Evolutionary conservation across 176 grass and related monocot genomes (phyloP).

Genomic region (Zoysia pacifica): DNA sequence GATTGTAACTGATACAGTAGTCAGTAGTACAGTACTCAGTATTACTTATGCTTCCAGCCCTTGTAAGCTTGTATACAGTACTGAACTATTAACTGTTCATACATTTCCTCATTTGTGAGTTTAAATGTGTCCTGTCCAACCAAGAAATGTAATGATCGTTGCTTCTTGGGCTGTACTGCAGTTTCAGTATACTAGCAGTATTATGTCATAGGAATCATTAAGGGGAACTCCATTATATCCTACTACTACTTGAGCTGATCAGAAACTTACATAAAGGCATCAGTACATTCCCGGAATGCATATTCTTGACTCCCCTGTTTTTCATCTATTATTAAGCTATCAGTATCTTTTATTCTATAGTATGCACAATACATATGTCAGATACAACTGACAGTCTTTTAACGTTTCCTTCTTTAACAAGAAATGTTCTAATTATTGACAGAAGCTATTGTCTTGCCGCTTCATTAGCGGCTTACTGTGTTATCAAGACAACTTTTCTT

Average conservation of each 20-base stretch:
- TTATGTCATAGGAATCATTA: not conserved
- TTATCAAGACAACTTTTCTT: no score
- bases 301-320: not conserved
- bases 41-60: slow-evolving; percentile 24
- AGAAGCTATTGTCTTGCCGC: not conserved
- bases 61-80: slow-evolving; percentile 9
- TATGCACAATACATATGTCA: slow-evolving; percentile 6
- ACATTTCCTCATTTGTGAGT: not conserved
- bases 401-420: not conserved
- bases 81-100: slow-evolving; percentile 17
- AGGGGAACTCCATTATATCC: no score
- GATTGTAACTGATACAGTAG: slow-evolving; percentile 29
- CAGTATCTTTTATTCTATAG: not conserved
- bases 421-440: not conserved
- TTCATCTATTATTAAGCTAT: not conserved
- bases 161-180: not conserved
- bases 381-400: not conserved
- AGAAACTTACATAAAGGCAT: not conserved
- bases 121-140: not conserved
- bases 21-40: slow-evolving; percentile 21
- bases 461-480: not conserved
- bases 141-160: not conserved
- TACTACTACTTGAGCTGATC: not conserved
- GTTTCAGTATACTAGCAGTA: not conserved
- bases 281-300: not conserved